phyloP scores from a whole-genome alignment of 768 basidiomycete genomes.

The Boletus edulis region DNA sequence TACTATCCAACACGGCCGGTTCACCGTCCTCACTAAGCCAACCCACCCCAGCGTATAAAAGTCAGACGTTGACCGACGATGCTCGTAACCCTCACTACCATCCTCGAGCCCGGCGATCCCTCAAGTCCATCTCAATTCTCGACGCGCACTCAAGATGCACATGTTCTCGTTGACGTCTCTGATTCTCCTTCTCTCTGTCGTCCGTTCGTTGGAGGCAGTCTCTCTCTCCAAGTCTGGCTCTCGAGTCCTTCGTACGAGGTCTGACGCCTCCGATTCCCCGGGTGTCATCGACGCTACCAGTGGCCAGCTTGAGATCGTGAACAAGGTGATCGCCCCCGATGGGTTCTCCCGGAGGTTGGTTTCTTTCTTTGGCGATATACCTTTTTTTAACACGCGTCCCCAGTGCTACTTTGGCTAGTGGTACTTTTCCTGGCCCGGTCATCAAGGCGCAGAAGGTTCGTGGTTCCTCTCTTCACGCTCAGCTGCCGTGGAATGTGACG shows the following conservation, averaged over 20 bases:
- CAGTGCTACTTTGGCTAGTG: slow-evolving; percentile 45
- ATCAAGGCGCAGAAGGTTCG: slow-evolving; percentile 42
- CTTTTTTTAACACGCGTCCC: background rate
- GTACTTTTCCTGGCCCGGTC: slow-evolving; percentile 48
- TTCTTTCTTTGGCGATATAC: background rate
- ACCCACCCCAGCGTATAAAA: slow-evolving; percentile 11
- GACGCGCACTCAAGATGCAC: slow-evolving; percentile 22
- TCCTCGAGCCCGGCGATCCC: slow-evolving; percentile 8
- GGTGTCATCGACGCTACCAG: slow-evolving; percentile 24
- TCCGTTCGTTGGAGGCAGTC: slow-evolving; percentile 12
- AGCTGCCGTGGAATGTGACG: background rate
- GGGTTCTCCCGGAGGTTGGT: slow-evolving; percentile 42
- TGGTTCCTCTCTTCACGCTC: background rate
- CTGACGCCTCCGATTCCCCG: slow-evolving; percentile 1
- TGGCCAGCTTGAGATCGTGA: slow-evolving; percentile 38
- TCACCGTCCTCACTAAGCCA: background rate
- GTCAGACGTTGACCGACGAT: background rate
- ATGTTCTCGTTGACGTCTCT: slow-evolving; percentile 9
- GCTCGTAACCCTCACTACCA: background rate
- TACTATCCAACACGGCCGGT: background rate
- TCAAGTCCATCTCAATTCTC: slow-evolving; percentile 13
- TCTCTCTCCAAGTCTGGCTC: slow-evolving; percentile 13
- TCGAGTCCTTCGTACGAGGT: background rate
- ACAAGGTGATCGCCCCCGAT: slow-evolving; percentile 48
- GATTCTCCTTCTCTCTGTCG: slow-evolving; percentile 11